Conservation (phyloP, 1,284 basidiomycete species). For the Mycosarcoma maydis region DNA sequence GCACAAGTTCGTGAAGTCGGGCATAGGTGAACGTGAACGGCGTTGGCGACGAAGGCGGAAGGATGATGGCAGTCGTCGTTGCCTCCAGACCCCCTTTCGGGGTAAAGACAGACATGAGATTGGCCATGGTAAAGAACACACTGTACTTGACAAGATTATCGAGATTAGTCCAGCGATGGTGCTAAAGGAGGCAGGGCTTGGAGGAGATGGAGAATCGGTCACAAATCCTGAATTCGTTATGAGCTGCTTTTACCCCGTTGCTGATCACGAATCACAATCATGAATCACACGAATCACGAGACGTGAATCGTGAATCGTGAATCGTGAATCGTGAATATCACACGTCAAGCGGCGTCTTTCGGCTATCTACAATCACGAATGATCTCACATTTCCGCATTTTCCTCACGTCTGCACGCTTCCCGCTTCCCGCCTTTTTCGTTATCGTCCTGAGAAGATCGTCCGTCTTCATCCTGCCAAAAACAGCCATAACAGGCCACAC, state of each 20-base stretch:
- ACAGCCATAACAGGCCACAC: no score
- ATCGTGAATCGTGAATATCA: no score
- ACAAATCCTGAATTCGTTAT: no score
- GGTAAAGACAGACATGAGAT: conserved; percentile 47
- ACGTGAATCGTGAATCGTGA: no score
- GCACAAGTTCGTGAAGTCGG: conserved; percentile 46
- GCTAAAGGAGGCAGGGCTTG: neutral
- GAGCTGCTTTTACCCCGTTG: no score
- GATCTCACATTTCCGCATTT: neutral
- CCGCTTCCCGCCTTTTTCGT: neutral
- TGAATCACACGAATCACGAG: no score
- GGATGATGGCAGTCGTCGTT: conserved; percentile 46
- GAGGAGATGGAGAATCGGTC: no score
- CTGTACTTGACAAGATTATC: neutral
- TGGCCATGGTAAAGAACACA: conserved; percentile 20
- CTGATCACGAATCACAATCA: no score
- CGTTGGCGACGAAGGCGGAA: conserved; percentile 49
- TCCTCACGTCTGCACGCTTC: neutral
- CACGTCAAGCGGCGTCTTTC: neutral
- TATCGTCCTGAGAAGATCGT: neutral
- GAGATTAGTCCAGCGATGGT: neutral
- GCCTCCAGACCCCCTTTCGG: conserved; percentile 40
- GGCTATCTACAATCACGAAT: neutral
- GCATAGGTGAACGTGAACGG: conserved; percentile 50
- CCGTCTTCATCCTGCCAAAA: no score